Conservation (phyloP, 1,284 basidiomycete species). For the Fomitopsis schrenkii region DNA sequence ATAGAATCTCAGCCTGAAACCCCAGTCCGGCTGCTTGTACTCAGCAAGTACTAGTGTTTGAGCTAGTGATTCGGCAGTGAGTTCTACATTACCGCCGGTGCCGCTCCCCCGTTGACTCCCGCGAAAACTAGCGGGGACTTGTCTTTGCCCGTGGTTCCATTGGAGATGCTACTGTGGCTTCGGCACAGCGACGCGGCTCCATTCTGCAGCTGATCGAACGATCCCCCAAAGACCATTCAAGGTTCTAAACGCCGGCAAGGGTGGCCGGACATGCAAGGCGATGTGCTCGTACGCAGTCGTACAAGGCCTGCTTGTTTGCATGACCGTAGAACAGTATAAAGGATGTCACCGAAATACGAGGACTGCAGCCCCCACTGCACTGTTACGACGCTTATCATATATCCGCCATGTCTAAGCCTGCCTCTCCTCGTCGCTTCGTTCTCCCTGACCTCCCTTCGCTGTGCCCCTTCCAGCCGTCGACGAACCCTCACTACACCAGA, state of each 20-base stretch:
- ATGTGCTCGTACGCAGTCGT: background rate
- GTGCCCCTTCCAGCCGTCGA: constrained; percentile 41
- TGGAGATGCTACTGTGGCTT: background rate
- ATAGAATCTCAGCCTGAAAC: no score
- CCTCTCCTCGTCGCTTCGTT: constrained; percentile 30
- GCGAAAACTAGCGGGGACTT: background rate
- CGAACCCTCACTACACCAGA: constrained; percentile 52
- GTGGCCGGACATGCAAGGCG: background rate
- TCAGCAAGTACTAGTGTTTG: background rate
- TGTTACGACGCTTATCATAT: background rate
- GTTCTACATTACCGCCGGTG: background rate
- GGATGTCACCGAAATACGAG: background rate
- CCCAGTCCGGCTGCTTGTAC: no score
- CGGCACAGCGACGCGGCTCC: background rate
- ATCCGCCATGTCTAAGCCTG: constrained; percentile 11
- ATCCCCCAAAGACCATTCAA: background rate
- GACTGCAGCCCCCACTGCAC: background rate
- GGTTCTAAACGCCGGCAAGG: background rate
- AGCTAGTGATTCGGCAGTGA: background rate
- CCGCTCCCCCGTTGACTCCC: background rate
- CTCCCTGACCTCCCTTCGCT: constrained; percentile 54
- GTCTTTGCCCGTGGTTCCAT: background rate
- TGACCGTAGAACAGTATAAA: background rate
- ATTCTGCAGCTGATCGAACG: background rate
- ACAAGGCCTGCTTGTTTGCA: background rate